Evolutionary conservation across 2,329 filamentous ascomycete species (phyloP).

Genomic region (Corniculantispora saksenae): DNA sequence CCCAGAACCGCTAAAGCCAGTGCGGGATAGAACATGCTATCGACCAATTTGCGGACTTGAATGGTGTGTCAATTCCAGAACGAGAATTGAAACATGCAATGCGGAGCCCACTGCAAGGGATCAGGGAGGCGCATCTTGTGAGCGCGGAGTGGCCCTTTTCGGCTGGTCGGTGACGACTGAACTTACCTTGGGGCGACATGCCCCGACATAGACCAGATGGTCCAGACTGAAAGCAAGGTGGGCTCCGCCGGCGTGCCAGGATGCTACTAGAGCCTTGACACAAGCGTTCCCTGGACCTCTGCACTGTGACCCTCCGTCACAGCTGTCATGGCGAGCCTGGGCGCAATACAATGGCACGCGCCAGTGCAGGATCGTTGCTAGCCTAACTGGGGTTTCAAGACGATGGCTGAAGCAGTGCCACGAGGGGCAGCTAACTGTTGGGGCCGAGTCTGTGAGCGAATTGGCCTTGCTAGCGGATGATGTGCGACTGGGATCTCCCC

Average conservation of each 20-base stretch:
- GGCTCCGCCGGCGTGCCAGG: neutral
- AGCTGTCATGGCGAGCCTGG: neutral
- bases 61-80: neutral
- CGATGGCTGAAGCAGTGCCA: neutral
- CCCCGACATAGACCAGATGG: neutral
- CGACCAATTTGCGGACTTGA: neutral
- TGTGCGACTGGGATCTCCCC: constrained; percentile 17
- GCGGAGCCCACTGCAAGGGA: neutral
- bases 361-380: neutral
- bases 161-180: neutral
- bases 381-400: neutral
- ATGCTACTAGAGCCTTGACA: neutral
- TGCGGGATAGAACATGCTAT: neutral
- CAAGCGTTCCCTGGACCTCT: neutral
- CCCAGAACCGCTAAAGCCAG: neutral
- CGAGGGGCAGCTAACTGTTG: neutral
- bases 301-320: neutral
- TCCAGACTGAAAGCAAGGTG: neutral
- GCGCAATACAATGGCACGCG: no score
- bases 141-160: neutral
- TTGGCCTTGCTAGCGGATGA: neutral
- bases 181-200: neutral
- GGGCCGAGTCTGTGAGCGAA: neutral
- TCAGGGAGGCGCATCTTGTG: neutral
- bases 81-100: neutral